Conservation (phyloP, 2,329 filamentous ascomycete genomes). For the Colletotrichum limetticola region DNA sequence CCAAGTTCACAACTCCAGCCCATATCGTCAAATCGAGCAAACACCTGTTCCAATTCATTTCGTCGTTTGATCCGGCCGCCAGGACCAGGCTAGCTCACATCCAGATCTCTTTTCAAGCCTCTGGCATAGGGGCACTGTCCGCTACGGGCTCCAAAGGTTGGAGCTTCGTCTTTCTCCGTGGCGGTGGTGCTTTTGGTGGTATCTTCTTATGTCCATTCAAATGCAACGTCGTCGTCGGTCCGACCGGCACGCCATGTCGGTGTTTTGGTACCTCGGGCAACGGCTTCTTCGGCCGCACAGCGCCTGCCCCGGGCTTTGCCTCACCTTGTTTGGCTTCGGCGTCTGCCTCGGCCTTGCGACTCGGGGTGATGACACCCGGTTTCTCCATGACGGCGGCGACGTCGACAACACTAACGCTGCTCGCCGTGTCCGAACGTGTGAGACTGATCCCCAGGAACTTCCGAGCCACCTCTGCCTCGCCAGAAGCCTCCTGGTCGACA, state of each 20-base stretch:
- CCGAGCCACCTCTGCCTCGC: constrained; percentile 60
- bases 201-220: constrained; percentile 51
- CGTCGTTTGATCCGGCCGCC: background rate
- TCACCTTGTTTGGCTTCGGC: constrained; percentile 40
- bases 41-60: constrained; percentile 8
- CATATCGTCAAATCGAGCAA: background rate
- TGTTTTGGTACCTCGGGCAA: constrained; percentile 67
- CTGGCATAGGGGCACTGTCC: background rate
- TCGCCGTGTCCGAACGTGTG: constrained; percentile 72
- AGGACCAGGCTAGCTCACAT: background rate
- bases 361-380: constrained; percentile 84
- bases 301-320: constrained; percentile 31
- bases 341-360: constrained; percentile 59
- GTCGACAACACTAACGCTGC: constrained; percentile 79
- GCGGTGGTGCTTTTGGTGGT: constrained; percentile 58
- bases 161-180: constrained; percentile 56
- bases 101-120: background rate
- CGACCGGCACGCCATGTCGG: constrained; percentile 61
- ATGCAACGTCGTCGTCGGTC: constrained; percentile 45
- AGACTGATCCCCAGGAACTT: constrained; percentile 79
- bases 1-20: constrained; percentile 3
- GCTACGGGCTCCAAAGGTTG: constrained; percentile 38
- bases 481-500: constrained; percentile 50
- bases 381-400: constrained; percentile 85
- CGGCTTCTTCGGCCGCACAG: constrained; percentile 54